Conservation (phyloP, 768 basidiomycete genomes). For the Mycena pura region DNA sequence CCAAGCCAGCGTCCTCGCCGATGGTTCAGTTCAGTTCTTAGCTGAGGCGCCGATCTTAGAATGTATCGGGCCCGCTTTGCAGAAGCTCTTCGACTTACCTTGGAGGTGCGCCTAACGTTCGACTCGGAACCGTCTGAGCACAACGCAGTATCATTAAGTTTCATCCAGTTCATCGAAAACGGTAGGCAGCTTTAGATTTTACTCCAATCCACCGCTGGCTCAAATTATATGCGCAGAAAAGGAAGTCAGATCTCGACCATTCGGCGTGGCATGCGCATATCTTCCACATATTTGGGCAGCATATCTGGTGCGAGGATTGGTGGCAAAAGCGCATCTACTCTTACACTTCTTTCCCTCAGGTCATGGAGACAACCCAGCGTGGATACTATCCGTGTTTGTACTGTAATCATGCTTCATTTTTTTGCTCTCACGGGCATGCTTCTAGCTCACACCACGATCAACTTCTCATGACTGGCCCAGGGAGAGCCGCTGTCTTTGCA, state of each 20-base stretch:
- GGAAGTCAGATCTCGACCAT: background rate
- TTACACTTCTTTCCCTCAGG: background rate
- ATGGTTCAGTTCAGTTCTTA: slow-evolving; percentile 14
- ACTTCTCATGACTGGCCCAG: slow-evolving; percentile 2
- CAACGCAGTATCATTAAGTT: slow-evolving; percentile 8
- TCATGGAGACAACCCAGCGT: background rate
- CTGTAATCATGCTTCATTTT: background rate
- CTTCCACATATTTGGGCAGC: slow-evolving; percentile 3
- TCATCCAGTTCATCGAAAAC: slow-evolving; percentile 1
- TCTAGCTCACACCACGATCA: slow-evolving; percentile 14
- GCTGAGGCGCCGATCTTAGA: background rate
- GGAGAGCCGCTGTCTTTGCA: background rate
- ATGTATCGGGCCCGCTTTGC: background rate
- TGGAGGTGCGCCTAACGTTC: background rate
- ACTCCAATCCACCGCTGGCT: background rate
- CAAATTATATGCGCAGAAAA: background rate
- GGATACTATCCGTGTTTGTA: slow-evolving; percentile 5
- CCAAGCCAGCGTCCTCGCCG: background rate
- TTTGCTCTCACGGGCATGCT: too few species aligned
- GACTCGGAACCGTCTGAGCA: slow-evolving; percentile 1
- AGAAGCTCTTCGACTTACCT: background rate
- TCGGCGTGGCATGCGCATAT: slow-evolving; percentile 10
- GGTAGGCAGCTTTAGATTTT: background rate
- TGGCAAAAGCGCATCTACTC: too few species aligned
- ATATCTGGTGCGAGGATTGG: background rate